These are phyloP conservation scores for Lentinula lateritia DNA, from an alignment of 768 basidiomycete genomes.

Conservation along the genomic window DNA sequence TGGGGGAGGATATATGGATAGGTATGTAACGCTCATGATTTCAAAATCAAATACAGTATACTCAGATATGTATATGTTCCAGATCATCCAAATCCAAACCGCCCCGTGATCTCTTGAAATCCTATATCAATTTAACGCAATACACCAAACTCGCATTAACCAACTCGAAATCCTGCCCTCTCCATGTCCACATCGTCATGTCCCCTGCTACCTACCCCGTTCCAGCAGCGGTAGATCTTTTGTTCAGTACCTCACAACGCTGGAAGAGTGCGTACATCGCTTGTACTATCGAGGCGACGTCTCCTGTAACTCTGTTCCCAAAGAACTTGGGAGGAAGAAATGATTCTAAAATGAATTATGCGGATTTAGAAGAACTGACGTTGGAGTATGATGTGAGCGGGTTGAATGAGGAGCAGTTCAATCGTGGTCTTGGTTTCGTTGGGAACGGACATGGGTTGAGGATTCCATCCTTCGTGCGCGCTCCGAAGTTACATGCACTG, in stretches of 20 bases:
- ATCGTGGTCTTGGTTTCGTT: neutral
- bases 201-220: neutral
- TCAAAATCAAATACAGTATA: too few species aligned
- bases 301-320: neutral
- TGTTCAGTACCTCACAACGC: neutral
- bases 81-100: neutral
- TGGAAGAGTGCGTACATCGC: neutral
- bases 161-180: neutral
- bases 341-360: neutral
- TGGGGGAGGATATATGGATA: neutral
- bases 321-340: neutral
- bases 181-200: neutral
- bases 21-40: neutral
- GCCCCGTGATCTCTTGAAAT: neutral
- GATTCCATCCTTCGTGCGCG: neutral
- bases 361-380: neutral
- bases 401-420: neutral
- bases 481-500: neutral
- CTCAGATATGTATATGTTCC: too few species aligned
- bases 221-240: neutral
- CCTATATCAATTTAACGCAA: neutral
- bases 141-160: neutral
- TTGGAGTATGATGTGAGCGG: neutral
- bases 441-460: too few species aligned
- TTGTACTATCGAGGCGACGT: neutral